Evolutionary conservation across 164 flowering plant genomes (phyloP), one percentile per base, ranked within the genome.

Genomic region (Vitis labrusca): DNA sequence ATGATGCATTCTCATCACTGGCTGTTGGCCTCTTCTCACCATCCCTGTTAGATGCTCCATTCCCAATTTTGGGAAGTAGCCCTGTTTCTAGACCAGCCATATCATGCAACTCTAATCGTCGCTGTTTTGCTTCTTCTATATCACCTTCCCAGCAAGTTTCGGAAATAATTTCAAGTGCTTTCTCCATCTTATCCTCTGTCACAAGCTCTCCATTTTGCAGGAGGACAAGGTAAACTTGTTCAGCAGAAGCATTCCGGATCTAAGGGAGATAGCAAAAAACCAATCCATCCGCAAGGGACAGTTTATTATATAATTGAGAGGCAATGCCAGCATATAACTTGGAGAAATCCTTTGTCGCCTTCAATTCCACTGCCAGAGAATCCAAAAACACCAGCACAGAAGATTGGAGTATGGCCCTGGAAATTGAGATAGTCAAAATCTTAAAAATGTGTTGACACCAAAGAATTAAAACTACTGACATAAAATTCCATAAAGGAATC

Each of bases 91-190:
- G 50, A 66, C 92, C 88, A 64, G 87, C 89, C 54, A 85, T 59
- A 3, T 82, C 82, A 66, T 63, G 82, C 64, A 96, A 74, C 65
- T 83, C 82, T 67, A 71, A 72, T 68, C 83, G 84, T 72, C 64
- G 82, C 8, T 59, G 81, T 78, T 87, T 91, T 23, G 89, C 87
- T 57, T 74, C 84, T 71, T 88, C 90, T 14, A 92, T 4, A 63
- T 86, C 97, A 64, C 93, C 97, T 51, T 95, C 99, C 99, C 98
- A 93, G 80, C 92, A 88, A 23, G 96, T 87, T 63, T 95, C 97
- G 0, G 88, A 77, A 30, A 93, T 44, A 51, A 93, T 79, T 77
- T 93, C 98, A 62, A 91, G 82, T 48, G 95, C 89, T 77, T 79
- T 81, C 66, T 90, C 94, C 32, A 84, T 44, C 71, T 82, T 88